A percentile compares a stretch with the other conserved stretches of the same genome.
Evolutionary conservation across 2,329 filamentous ascomycete genomes (phyloP).

Genomic region (Parastagonospora avenae): DNA sequence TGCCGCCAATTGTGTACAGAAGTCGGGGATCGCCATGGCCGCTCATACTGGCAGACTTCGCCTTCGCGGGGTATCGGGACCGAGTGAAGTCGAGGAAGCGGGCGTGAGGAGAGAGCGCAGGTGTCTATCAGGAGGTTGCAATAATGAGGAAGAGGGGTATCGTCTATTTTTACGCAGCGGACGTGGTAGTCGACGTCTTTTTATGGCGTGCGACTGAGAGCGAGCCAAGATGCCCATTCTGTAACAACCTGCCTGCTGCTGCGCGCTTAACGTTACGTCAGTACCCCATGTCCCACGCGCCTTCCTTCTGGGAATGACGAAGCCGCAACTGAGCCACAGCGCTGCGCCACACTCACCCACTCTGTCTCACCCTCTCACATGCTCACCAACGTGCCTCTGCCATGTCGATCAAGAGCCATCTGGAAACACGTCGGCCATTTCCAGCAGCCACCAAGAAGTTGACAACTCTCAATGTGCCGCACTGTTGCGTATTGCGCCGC

Average conservation of each 20-base stretch:
- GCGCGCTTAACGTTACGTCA: conserved; percentile 22
- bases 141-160: conserved; percentile 13
- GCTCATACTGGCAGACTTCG: conserved; percentile 45
- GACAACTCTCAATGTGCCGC: too few species aligned
- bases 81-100: neutral
- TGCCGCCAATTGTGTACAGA: conserved; percentile 72
- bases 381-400: neutral
- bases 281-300: neutral
- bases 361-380: conserved; percentile 8
- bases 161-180: conserved; percentile 14
- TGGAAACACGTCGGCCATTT: neutral
- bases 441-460: neutral
- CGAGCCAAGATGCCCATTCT: conserved; percentile 6
- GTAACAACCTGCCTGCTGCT: conserved; percentile 16
- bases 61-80: conserved; percentile 13
- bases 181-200: conserved; percentile 9
- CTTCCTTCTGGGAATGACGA: neutral
- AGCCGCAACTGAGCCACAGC: conserved; percentile 5
- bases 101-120: neutral
- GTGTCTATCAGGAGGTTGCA: neutral
- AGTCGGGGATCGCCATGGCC: conserved; percentile 61
- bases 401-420: conserved; percentile 8
- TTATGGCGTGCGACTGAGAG: conserved; percentile 16
- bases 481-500: too few species aligned
- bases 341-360: neutral